Percentiles rank a stretch among this genome's conserved stretches.
These are phyloP conservation scores for Delitschia confertaspora DNA, from an alignment of 495 filamentous ascomycete genomes.

Conservation along the genomic window DNA sequence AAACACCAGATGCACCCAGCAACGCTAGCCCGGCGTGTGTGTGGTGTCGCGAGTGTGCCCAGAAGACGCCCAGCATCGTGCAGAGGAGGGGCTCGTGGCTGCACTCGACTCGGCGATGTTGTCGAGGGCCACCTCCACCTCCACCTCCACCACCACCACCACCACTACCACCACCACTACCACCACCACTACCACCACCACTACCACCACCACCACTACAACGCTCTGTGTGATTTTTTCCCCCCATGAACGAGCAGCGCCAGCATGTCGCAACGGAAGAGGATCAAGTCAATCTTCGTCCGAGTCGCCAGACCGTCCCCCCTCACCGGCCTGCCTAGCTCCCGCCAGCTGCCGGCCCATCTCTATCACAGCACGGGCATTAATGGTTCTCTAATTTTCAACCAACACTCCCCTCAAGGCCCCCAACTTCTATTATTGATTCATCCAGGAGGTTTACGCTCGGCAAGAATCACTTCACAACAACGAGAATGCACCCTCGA, in stretches of 20 bases:
- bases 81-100: neutral
- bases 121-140: neutral
- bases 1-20: neutral
- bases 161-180: neutral
- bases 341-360: too few relatives aligned
- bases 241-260: neutral
- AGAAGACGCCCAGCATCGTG: too few relatives aligned
- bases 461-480: neutral
- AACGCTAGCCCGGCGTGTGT: too few relatives aligned
- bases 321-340: too few relatives aligned
- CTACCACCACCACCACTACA: neutral
- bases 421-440: neutral
- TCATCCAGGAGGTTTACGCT: neutral
- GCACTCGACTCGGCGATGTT: neutral
- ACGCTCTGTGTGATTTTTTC: neutral
- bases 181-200: too few relatives aligned
- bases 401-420: neutral
- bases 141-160: neutral
- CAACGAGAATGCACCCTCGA: neutral
- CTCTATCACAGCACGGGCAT: too few relatives aligned
- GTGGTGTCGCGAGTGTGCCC: too few relatives aligned
- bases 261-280: neutral
- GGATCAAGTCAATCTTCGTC: too few relatives aligned
- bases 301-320: too few relatives aligned
- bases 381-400: neutral